phyloP scores from a whole-genome alignment of 176 grass and related monocot genomes.

The Oryza rufipogon region DNA sequence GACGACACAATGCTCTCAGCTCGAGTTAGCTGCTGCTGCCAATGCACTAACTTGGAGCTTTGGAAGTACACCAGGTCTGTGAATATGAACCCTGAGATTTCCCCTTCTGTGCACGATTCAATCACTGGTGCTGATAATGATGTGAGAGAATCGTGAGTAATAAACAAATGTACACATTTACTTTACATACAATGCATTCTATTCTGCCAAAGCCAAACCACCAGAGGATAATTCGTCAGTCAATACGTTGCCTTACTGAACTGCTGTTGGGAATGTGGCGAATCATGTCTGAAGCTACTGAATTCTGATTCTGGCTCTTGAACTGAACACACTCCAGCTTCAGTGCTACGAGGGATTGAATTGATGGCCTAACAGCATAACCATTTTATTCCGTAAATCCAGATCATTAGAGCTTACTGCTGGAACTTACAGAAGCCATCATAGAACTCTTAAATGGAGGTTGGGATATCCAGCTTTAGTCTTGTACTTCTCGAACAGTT shows the following conservation, averaged over 20 bases:
- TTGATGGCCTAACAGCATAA: background rate
- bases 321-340: background rate
- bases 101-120: background rate
- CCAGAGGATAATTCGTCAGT: background rate
- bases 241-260: background rate
- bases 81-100: background rate
- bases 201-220: background rate
- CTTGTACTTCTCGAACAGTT: conserved; percentile 83
- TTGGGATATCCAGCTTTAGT: conserved; percentile 61
- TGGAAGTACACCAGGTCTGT: background rate
- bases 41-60: background rate
- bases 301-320: background rate
- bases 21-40: background rate
- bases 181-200: conserved; percentile 4
- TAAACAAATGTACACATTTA: conserved; percentile 22
- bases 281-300: background rate
- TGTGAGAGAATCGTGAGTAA: background rate
- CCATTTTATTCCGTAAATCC: background rate
- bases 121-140: background rate
- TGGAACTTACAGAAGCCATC: conserved; percentile 20
- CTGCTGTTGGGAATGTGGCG: background rate
- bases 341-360: background rate
- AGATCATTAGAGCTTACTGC: background rate
- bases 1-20: background rate
- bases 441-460: conserved; percentile 71